Evolutionary conservation across 1,139 yeast genomes (phyloP).

Genomic region (Kodamaea derodonti): DNA sequence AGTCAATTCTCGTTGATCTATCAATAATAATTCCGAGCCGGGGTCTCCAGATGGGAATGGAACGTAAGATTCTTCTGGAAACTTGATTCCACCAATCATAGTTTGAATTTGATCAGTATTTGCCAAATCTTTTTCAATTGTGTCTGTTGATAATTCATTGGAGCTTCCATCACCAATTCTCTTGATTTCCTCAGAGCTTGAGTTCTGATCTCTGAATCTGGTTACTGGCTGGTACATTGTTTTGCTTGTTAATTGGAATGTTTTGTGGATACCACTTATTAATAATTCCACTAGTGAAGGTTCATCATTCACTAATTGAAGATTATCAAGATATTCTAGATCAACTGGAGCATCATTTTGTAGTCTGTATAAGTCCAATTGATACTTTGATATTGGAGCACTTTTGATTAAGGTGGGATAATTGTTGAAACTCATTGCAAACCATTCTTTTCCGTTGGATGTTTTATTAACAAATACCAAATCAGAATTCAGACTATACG

Average conservation of each 20-base stretch:
- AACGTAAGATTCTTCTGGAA: slow-evolving; percentile 18
- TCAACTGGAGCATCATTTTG: slow-evolving; percentile 13
- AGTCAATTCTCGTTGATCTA: slow-evolving; percentile 7
- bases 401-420: slow-evolving; percentile 80
- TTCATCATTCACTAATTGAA: slow-evolving; percentile 15
- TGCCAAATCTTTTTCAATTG: slow-evolving; percentile 1
- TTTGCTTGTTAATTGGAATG: slow-evolving; percentile 29
- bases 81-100: slow-evolving; percentile 37
- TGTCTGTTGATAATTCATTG: slow-evolving; percentile 3
- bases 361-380: slow-evolving; percentile 31
- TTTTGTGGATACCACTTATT: slow-evolving; percentile 51
- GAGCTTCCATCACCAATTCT: slow-evolving; percentile 26
- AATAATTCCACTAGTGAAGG: slow-evolving; percentile 26
- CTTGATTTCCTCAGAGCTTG: slow-evolving; percentile 12
- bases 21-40: slow-evolving; percentile 11
- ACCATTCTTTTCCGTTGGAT: slow-evolving; percentile 66
- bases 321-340: slow-evolving; percentile 14
- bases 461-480: slow-evolving; percentile 65
- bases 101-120: slow-evolving; percentile 6
- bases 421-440: slow-evolving; percentile 72
- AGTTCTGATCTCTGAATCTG: slow-evolving; percentile 19
- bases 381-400: slow-evolving; percentile 68
- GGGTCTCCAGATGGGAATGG: slow-evolving; percentile 4
- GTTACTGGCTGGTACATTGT: slow-evolving; percentile 38
- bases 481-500: slow-evolving; percentile 26